Evolutionary conservation across 192 early-diverging fungal species (phyloP).

Genomic region (Backusella australiensis): DNA sequence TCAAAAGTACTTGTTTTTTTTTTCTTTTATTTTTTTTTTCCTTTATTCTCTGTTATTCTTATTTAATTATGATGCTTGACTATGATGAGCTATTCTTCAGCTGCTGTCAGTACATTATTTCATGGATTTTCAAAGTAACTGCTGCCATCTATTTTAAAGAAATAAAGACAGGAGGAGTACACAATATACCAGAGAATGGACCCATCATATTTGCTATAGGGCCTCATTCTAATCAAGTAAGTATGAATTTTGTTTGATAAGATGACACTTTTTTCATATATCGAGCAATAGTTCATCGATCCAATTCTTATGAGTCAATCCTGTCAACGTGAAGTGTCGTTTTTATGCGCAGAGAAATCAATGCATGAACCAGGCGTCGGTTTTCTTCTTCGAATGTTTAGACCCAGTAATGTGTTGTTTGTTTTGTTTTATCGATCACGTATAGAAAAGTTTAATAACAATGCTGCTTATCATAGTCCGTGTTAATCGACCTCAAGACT

Average conservation of each 20-base stretch:
- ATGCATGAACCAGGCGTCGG: constrained; percentile 88
- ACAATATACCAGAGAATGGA: constrained; percentile 79
- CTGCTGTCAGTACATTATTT: constrained; percentile 59
- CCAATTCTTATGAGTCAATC: constrained; percentile 84
- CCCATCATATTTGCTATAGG: constrained; percentile 93
- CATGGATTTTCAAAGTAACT: constrained; percentile 63
- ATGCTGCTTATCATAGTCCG: constrained; percentile 58
- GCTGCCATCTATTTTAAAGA: constrained; percentile 89
- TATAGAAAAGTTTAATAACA: background rate
- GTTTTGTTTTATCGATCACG: no score
- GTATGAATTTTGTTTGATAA: background rate
- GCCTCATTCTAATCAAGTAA: constrained; percentile 74
- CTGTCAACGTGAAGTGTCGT: constrained; percentile 73
- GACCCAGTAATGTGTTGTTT: constrained; percentile 60
- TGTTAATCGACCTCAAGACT: constrained; percentile 91
- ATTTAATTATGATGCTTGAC: background rate
- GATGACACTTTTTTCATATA: background rate
- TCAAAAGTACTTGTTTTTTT: background rate
- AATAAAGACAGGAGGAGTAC: constrained; percentile 75
- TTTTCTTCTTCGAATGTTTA: constrained; percentile 65
- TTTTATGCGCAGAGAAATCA: constrained; percentile 80
- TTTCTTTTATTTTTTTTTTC: background rate
- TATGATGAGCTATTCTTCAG: background rate
- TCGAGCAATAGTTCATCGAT: constrained; percentile 79
- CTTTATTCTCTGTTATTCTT: background rate